Evolutionary conservation across 1,139 yeast genomes (phyloP), one percentile per base, ranked within the genome.

Genomic region (Yamadazyma blattariae): DNA sequence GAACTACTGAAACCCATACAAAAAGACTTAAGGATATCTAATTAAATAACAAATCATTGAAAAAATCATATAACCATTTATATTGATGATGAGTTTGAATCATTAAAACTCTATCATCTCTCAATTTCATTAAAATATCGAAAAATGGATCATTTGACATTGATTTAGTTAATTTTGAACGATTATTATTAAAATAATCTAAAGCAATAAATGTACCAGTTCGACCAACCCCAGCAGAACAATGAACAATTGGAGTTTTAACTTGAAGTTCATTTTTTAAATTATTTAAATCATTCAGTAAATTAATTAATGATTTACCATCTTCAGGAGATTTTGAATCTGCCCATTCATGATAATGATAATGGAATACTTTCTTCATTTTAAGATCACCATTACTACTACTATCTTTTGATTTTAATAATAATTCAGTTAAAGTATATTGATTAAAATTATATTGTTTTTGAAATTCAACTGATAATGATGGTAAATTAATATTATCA

Each of bases 211-310:
- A 85, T 0, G 94, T 84, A 1, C 95, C 95, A 0, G 94, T 79
- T 39, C 95, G 64, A 5, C 95, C 95, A 15, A 86, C 89, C 0
- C 95, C 95, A 0, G 95, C 95, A 2, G 92, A 82, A 49, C 95
- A 85, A 52, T 85, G 95, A 2, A 83, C 81, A 7, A 71, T 59
- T 2, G 77, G 77, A 0, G 55, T 46, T 1, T 59, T 51, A 4
- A 43, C 34, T 19, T 46, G 37, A 3, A 32, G 26, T 4, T 32
- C 20, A 1, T 21, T 26, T 37, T 45, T 41, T 1, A 54, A 26
- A 5, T 33, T 30, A 10, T 44, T 40, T 7, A 68, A 50, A 13
- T 56, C 56, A 10, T 45, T 40, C 23, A 68, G 60, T 18, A 67
- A 44, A 5, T 48, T 42, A 4, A 56, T 36, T 33, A 80, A 56